phyloP scores from a whole-genome alignment of 2,329 filamentous ascomycete genomes.

The Scedosporium minutisporum region DNA sequence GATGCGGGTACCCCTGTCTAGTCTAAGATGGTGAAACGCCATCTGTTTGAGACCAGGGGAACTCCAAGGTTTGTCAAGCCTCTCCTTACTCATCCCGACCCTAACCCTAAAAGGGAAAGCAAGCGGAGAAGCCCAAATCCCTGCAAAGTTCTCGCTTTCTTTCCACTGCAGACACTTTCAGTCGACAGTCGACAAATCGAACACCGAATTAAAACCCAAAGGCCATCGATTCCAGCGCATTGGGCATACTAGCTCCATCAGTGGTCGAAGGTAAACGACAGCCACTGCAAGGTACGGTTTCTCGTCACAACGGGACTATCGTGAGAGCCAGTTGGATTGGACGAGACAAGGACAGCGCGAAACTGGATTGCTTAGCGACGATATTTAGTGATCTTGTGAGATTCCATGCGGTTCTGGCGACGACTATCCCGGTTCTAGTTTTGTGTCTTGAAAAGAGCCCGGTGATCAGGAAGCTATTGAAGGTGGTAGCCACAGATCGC shows the following conservation, averaged over 20 bases:
- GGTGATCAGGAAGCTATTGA: neutral
- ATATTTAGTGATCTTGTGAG: neutral
- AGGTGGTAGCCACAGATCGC: neutral
- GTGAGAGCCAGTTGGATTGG: neutral
- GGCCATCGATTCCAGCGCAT: neutral
- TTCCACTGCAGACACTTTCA: neutral
- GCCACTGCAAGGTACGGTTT: neutral
- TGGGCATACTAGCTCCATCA: neutral
- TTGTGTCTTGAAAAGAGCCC: neutral
- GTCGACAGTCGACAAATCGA: neutral
- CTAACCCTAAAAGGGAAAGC: neutral
- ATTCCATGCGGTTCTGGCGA: neutral
- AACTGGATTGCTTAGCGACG: neutral
- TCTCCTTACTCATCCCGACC: slow-evolving; percentile 1
- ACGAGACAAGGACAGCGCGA: neutral
- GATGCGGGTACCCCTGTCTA: neutral
- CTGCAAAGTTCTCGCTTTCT: neutral
- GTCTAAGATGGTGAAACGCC: slow-evolving; percentile 4
- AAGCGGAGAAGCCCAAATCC: neutral
- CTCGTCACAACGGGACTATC: neutral
- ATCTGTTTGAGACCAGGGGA: slow-evolving; percentile 5
- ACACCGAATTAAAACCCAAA: neutral
- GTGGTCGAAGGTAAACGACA: neutral
- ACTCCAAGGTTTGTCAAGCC: neutral
- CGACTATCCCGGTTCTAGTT: neutral